Evolutionary conservation across 192 early-diverging fungal genomes (phyloP).

Genomic region (Radiomyces spectabilis): DNA sequence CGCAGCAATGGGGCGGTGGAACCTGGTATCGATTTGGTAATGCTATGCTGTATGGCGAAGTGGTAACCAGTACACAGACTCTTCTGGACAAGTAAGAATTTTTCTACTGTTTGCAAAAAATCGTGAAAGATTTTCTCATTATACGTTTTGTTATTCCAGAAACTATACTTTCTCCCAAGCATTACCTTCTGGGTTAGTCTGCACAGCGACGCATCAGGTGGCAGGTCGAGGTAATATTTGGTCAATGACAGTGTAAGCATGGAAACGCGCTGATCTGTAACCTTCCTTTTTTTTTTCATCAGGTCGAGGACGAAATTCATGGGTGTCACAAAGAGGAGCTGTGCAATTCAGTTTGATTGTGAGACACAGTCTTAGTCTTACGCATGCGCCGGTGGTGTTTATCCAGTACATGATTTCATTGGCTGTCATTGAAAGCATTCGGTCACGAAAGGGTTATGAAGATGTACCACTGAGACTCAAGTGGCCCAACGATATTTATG

Average conservation of each 20-base stretch:
- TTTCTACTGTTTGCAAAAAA: neutral
- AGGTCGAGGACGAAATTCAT: constrained; percentile 88
- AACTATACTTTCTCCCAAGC: constrained; percentile 60
- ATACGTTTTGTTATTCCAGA: constrained; percentile 15
- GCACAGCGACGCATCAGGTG: constrained; percentile 72
- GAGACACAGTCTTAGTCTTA: constrained; percentile 51
- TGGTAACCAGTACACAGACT: constrained; percentile 86
- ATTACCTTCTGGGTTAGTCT: constrained; percentile 75
- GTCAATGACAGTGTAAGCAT: neutral
- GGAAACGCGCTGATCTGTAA: neutral
- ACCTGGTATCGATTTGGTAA: constrained; percentile 54
- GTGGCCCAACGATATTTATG: constrained; percentile 99
- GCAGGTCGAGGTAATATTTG: constrained; percentile 73
- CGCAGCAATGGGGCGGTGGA: constrained; percentile 25
- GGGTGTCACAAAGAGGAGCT: constrained; percentile 91
- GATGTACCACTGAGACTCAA: constrained; percentile 80
- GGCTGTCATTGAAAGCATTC: constrained; percentile 75
- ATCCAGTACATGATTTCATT: constrained; percentile 91
- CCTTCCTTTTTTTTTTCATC: neutral
- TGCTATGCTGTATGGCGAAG: constrained; percentile 68
- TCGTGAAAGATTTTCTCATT: no score
- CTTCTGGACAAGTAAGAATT: constrained; percentile 72
- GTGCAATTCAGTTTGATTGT: constrained; percentile 81
- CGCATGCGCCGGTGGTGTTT: constrained; percentile 68
- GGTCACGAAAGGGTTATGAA: constrained; percentile 62